Evolutionary conservation across 108 stramenopile species (phyloP).

Genomic region (Asterionellopsis glacialis): DNA sequence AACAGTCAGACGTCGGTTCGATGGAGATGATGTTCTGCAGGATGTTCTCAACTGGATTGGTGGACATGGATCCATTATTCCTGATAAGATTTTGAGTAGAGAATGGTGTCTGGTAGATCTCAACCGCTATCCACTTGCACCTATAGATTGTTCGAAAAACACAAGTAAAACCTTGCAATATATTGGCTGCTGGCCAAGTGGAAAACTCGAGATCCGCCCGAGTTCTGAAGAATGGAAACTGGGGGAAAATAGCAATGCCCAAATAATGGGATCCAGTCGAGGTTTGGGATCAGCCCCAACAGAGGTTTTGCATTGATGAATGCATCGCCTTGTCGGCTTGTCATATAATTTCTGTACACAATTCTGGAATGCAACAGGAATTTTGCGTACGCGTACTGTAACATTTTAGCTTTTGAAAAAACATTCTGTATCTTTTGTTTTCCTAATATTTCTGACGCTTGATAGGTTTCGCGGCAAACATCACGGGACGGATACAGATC

Average conservation of each 20-base stretch:
- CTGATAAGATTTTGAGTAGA: slow-evolving; percentile 45
- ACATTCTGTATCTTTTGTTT: no score
- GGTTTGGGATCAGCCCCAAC: slow-evolving; percentile 47
- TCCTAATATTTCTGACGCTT: no score
- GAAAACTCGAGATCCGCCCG: slow-evolving; percentile 59
- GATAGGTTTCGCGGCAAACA: no score
- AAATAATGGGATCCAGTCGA: slow-evolving; percentile 26
- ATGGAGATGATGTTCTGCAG: slow-evolving; percentile 73
- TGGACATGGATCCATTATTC: slow-evolving; percentile 52
- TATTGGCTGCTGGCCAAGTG: slow-evolving; percentile 78
- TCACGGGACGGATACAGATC: no score
- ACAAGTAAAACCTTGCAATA: slow-evolving; percentile 57
- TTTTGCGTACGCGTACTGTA: no score
- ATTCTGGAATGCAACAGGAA: no score
- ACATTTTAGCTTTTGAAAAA: no score
- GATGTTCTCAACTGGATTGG: slow-evolving; percentile 82
- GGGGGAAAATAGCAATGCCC: slow-evolving; percentile 8
- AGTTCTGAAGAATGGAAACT: slow-evolving; percentile 41
- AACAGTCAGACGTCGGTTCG: slow-evolving; percentile 53
- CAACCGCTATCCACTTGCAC: slow-evolving; percentile 43
- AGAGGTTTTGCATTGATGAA: slow-evolving; percentile 8
- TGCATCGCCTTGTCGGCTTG: no score
- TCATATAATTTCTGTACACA: no score
- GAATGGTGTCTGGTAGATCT: slow-evolving; percentile 76
- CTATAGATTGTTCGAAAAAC: slow-evolving; percentile 45